phyloP scores from a whole-genome alignment of 352 stramenopile genomes.

The Aphanomyces invadans region DNA sequence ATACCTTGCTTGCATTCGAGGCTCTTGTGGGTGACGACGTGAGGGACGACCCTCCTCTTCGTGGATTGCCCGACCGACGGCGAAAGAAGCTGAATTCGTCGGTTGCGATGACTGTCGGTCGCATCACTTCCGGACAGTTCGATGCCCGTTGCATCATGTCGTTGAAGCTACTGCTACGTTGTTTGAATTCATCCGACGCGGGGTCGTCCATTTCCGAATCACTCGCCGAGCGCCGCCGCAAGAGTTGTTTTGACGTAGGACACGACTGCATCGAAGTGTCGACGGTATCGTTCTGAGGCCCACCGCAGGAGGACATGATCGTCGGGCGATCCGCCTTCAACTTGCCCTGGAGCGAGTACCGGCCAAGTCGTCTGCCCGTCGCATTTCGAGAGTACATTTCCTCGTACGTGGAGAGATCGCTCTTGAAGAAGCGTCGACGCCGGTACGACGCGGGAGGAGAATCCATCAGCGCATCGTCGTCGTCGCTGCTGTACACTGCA shows the following conservation, averaged over 20 bases:
- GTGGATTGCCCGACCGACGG: neutral
- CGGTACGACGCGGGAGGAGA: neutral
- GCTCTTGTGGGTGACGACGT: neutral
- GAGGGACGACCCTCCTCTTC: neutral
- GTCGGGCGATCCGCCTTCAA: conserved; percentile 15
- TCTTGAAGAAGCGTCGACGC: conserved; percentile 22
- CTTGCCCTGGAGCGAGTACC: conserved; percentile 12
- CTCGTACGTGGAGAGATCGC: conserved; percentile 20
- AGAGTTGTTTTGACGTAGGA: neutral
- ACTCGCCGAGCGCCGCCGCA: neutral
- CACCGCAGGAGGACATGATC: neutral
- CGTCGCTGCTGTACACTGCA: neutral
- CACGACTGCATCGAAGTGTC: neutral
- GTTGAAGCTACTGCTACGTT: conserved; percentile 15
- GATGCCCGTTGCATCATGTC: neutral
- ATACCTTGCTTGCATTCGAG: neutral
- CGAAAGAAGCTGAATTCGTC: conserved; percentile 22
- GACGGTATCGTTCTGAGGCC: neutral
- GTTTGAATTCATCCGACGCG: neutral
- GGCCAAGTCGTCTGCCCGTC: conserved; percentile 16
- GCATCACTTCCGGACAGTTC: conserved; percentile 2
- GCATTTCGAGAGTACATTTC: conserved; percentile 24
- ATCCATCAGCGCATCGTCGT: neutral
- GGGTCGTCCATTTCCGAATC: neutral
- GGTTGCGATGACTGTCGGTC: conserved; percentile 9